Percentiles rank a stretch among this genome's conserved stretches.
Evolutionary conservation across 2,329 filamentous ascomycete genomes (phyloP).

Genomic region (Epichloe amarillans): DNA sequence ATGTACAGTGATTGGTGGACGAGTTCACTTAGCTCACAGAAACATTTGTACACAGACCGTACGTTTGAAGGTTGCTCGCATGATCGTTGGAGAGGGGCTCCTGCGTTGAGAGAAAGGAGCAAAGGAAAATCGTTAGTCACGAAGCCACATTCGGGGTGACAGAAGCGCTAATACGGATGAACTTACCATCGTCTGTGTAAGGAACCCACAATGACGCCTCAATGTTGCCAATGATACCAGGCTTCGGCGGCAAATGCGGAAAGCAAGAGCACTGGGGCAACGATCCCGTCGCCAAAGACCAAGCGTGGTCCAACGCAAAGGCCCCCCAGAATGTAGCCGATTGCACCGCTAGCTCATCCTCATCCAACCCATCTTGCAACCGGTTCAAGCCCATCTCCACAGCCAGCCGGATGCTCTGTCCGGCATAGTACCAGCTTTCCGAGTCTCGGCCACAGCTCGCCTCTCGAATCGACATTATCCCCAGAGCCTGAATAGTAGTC

Average conservation of each 20-base stretch:
- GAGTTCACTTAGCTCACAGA: slow-evolving; percentile 60
- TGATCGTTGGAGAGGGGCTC: slow-evolving; percentile 38
- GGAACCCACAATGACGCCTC: slow-evolving; percentile 47
- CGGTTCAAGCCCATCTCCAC: slow-evolving; percentile 59
- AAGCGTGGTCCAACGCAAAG: slow-evolving; percentile 50
- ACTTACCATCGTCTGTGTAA: slow-evolving; percentile 43
- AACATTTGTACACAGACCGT: slow-evolving; percentile 52
- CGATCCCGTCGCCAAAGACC: slow-evolving; percentile 51
- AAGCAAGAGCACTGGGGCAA: slow-evolving; percentile 47
- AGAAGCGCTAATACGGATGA: not conserved
- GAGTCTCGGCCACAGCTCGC: slow-evolving; percentile 60
- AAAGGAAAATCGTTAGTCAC: not conserved
- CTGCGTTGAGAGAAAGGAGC: slow-evolving; percentile 15
- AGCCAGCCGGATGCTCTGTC: slow-evolving; percentile 58
- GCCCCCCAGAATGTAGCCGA: slow-evolving; percentile 51
- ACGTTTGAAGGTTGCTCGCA: slow-evolving; percentile 54
- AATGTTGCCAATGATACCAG: slow-evolving; percentile 44
- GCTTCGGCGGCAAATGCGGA: slow-evolving; percentile 43
- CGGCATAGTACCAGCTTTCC: slow-evolving; percentile 59
- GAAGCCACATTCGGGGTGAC: not conserved
- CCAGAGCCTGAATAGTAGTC: slow-evolving; percentile 61
- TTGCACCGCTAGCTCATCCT: slow-evolving; percentile 44
- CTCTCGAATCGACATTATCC: slow-evolving; percentile 64
- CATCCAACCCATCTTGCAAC: slow-evolving; percentile 31
- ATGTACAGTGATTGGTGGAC: slow-evolving; percentile 59